Evolutionary conservation across 352 stramenopile genomes (phyloP), one percentile per base, ranked within the genome.

Genomic region (Pythium biforme): DNA sequence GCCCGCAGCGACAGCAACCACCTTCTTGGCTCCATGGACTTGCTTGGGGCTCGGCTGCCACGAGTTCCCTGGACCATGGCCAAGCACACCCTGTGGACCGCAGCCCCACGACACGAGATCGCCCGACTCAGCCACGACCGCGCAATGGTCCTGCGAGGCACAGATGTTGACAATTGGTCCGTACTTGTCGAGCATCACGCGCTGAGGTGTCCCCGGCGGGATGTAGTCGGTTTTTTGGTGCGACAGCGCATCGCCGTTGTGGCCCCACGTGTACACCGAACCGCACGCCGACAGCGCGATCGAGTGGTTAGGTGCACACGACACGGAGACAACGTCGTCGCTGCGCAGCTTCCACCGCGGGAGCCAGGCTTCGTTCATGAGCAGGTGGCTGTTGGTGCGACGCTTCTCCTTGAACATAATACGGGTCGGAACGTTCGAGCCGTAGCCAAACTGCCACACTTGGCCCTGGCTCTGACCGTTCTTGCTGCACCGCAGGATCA

Each of bases 21-120:
- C 85, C 56, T 90, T 90, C 73, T 92, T 92, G 25, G 90, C 76
- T 29, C 83, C 76, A 39, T 72, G 45, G 0, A 94, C 85, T 43
- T 83, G 77, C 61, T 94, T 94, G n/a, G 85, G 85, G 49, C 70
- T 83, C 10, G 81, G 82, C 48, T 92, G 85, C 83, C 83, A 94
- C 19, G 82, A 88, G 48, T 88, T 92, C 1, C 76, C 78, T 29
- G 74, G 67, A 15, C 81, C 85, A 55, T 94, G 85, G 0, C 85
- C 84, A 20, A 94, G 62, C 23, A 90, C 75, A 53, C 83, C 84
- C 55, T 92, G 78, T 19, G 79, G 64, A 17, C 81, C 85, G 43
- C 77, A 86, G 3, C 81, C 85, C 85, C 85, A 94, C 5, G 85
- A 90, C 23, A 92, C 73, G 17, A 94, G 69, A 65, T 90, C 75